phyloP scores from a whole-genome alignment of 2,329 filamentous ascomycete genomes.

The Aspergillus novoparasiticus region DNA sequence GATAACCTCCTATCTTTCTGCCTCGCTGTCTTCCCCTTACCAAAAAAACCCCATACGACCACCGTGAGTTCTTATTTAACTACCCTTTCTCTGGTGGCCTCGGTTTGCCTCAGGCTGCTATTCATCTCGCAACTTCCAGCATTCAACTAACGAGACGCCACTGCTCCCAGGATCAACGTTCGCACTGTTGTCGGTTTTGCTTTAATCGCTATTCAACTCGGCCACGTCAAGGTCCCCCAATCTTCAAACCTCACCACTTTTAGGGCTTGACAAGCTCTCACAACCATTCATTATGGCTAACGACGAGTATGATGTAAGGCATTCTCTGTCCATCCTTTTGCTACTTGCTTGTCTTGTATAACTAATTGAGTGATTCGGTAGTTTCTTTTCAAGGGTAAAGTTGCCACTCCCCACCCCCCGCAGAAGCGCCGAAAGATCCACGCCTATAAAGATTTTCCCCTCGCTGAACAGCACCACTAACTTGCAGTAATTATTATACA shows the following conservation, averaged over 20 bases:
- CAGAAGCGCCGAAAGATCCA: conserved; percentile 22
- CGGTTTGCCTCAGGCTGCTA: background rate
- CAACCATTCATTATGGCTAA: conserved; percentile 74
- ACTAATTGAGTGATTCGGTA: conserved; percentile 44
- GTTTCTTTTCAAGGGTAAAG: conserved; percentile 98
- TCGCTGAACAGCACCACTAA: conserved; percentile 20
- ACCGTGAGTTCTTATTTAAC: conserved; percentile 14
- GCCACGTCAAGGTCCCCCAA: conserved; percentile 21
- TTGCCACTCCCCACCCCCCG: conserved; percentile 25
- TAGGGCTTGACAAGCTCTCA: conserved; percentile 25
- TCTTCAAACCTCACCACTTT: conserved; percentile 22
- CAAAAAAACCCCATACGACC: background rate
- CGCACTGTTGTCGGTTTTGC: conserved; percentile 16
- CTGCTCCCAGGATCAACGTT: conserved; percentile 16
- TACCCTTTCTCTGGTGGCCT: background rate
- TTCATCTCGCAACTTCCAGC: background rate
- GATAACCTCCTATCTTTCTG: conserved; percentile 28
- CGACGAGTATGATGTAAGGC: conserved; percentile 98
- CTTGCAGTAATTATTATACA: conserved; percentile 41
- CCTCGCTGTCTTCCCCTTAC: conserved; percentile 14
- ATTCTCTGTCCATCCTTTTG: background rate
- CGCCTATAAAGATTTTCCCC: conserved; percentile 19
- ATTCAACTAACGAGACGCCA: conserved; percentile 16
- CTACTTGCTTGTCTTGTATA: conserved; percentile 1
- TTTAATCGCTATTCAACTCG: conserved; percentile 16